Evolutionary conservation across 352 stramenopile species (phyloP).

Genomic region (Pythium volutum): DNA sequence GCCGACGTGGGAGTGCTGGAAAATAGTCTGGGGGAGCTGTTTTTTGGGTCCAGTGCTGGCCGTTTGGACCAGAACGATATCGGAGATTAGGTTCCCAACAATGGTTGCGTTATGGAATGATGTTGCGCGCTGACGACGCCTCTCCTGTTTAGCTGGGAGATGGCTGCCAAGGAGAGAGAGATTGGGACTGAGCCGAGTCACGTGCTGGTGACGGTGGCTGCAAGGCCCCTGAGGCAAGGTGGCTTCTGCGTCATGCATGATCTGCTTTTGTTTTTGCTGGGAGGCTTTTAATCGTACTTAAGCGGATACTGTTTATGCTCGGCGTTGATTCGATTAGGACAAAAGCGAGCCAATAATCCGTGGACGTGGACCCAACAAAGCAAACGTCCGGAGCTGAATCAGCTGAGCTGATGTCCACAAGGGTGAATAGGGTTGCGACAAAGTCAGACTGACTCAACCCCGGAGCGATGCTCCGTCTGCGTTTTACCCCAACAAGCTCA

Average conservation of each 20-base stretch:
- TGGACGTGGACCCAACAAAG: background rate
- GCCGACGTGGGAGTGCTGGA: too few relatives aligned
- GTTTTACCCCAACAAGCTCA: too few relatives aligned
- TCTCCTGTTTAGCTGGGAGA: too few relatives aligned
- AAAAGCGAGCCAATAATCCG: background rate
- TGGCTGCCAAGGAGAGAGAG: background rate
- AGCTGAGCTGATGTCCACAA: background rate
- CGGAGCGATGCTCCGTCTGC: too few relatives aligned
- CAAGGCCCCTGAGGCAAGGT: background rate
- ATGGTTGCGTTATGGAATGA: too few relatives aligned
- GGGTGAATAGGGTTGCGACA: background rate
- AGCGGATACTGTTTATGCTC: background rate
- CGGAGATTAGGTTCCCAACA: too few relatives aligned
- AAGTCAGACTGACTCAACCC: too few relatives aligned
- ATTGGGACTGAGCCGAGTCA: too few relatives aligned
- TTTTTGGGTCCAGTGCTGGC: too few relatives aligned
- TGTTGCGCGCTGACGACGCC: too few relatives aligned
- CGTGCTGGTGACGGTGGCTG: background rate
- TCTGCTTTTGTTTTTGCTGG: background rate
- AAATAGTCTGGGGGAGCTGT: too few relatives aligned
- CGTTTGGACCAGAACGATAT: too few relatives aligned
- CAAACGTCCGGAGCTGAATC: background rate
- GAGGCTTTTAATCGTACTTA: constrained; percentile 1
- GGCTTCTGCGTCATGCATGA: background rate
- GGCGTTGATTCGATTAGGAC: constrained; percentile 6